Conservation (phyloP, 805 yeast genomes). For the Monosporozyma unispora region DNA sequence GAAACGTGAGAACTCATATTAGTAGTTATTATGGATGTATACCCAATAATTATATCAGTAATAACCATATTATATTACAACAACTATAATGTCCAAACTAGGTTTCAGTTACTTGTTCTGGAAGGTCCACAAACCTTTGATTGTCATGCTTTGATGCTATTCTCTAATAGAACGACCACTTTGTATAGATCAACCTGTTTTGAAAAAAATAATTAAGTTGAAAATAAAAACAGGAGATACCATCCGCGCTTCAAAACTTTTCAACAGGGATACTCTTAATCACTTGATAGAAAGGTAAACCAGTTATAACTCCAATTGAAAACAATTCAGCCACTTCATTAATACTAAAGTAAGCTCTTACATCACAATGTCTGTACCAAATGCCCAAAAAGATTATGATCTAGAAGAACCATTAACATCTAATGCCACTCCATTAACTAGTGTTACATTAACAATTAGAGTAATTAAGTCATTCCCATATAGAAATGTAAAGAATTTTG, state of each 20-base stretch:
- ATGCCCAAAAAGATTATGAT: conserved; percentile 24
- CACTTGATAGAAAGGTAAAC: background rate
- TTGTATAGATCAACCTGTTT: background rate
- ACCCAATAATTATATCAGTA: too few relatives aligned
- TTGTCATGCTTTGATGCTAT: too few relatives aligned
- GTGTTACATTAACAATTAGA: conserved; percentile 74
- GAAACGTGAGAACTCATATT: too few relatives aligned
- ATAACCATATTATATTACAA: too few relatives aligned
- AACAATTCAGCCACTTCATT: too few relatives aligned
- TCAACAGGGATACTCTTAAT: background rate
- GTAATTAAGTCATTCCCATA: conserved; percentile 87
- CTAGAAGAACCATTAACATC: conserved; percentile 72
- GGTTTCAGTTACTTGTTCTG: too few relatives aligned
- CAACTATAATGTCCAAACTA: too few relatives aligned
- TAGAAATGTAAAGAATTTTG: conserved; percentile 73
- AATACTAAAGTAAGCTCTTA: too few relatives aligned
- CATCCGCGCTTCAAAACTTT: background rate
- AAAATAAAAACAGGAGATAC: background rate
- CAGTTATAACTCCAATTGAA: background rate
- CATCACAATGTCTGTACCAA: background rate
- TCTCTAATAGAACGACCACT: background rate
- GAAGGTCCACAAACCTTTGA: too few relatives aligned
- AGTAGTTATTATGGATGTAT: too few relatives aligned
- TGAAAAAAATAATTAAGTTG: background rate
- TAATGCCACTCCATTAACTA: conserved; percentile 54